Base-by-base conservation (phyloP, 2,329 filamentous ascomycete genomes). In the Fonsecaea pugnacius region DNA sequence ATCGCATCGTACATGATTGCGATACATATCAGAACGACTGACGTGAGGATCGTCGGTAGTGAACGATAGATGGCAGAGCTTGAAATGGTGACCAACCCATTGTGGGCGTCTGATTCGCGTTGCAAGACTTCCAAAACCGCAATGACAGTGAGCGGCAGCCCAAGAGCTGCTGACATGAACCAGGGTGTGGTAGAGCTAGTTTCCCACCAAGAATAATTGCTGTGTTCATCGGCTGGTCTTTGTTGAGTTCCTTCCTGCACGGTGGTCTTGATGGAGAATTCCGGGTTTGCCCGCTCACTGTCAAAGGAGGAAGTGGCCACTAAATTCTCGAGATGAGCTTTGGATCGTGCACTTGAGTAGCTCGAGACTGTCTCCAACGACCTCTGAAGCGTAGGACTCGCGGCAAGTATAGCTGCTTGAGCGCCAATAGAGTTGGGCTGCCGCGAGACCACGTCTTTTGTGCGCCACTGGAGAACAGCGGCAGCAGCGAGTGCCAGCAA, bases 1-100 rank as follows among this genome's bases (percentile, higher is more conserved):
- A 67, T 21, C 18, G 52, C 58, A 36, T 60, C 62, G 60, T 55
- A 62, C 36, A 67, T 32, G 21, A 59, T 63, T 7, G 63, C 63
- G n/a, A 66, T 35, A 21, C 63, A 50, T 27, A 67, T 33, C 40
- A 64, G n/a, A 33, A 55, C n/a, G 33, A 55, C n/a, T 18, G 33
- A 55, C 2, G 33, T 18, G 9, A 55, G 18, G 14, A 55, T 55
- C 16, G 4, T 36, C 12, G 52, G 52, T 30, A 55, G 33, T 24
- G 52, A 33, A 36, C 18, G 52, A 21, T 55, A 12, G 27, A 33
- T 55, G 3, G 16, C 14, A 55, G 52, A 55, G 30, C 9, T 38
- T 21, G 33, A 55, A 5, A 55, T 38, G 50, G 50, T 38, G 52
- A 18, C 52, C 27, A 55, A 7, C 10, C 52, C 52, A 10, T 55